Conservation (phyloP, 495 filamentous ascomycete genomes). For the Antarctomyces pellizariae region DNA sequence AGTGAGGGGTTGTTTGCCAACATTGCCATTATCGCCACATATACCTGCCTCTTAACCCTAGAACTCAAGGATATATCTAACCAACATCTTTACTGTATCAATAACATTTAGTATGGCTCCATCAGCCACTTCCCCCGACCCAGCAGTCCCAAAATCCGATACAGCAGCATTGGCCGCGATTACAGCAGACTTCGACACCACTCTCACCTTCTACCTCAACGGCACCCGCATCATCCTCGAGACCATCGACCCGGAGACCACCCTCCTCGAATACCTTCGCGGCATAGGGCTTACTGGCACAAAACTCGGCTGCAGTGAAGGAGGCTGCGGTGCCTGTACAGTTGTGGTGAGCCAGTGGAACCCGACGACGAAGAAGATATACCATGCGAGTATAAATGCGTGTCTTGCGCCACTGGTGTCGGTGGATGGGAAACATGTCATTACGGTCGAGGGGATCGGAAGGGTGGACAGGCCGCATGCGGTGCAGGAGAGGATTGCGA, state of each 20-base stretch:
- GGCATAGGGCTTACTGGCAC: conserved; percentile 66
- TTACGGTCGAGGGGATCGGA: conserved; percentile 95
- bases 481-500: conserved; percentile 74
- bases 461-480: conserved; percentile 73
- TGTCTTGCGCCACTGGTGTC: conserved; percentile 82
- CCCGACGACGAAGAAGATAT: conserved; percentile 70
- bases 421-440: conserved; percentile 93
- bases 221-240: conserved; percentile 64
- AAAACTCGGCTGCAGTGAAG: conserved; percentile 71
- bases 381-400: conserved; percentile 63
- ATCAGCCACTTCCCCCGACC: conserved; percentile 19
- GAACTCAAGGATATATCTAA: too few relatives aligned
- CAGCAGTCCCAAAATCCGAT: conserved; percentile 7
- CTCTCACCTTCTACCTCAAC: conserved; percentile 77
- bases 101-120: conserved; percentile 21
- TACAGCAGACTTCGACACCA: conserved; percentile 40
- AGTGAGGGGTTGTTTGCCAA: too few relatives aligned
- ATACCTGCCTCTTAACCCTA: too few relatives aligned
- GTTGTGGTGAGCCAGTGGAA: conserved; percentile 88
- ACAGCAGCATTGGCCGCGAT: conserved; percentile 17
- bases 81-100: too few relatives aligned
- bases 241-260: conserved; percentile 71
- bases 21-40: too few relatives aligned
- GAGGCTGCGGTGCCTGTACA: conserved; percentile 91
- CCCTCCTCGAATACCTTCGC: conserved; percentile 73